A percentile compares a stretch with the other conserved stretches of the same genome.
Evolutionary conservation across 1,139 yeast species (phyloP).

Genomic region (Tardiomyces depauwii): DNA sequence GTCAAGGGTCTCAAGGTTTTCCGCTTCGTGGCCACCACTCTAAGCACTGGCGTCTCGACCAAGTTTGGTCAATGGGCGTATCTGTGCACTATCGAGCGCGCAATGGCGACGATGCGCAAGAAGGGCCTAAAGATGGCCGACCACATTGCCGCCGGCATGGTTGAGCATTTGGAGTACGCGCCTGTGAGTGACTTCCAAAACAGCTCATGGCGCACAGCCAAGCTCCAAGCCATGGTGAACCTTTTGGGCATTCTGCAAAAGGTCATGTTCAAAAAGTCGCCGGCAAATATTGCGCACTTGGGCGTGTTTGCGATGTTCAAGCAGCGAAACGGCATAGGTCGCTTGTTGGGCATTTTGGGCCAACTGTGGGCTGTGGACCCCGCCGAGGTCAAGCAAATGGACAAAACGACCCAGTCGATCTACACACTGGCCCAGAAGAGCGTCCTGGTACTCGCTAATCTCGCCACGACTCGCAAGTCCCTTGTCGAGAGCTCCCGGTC

Average conservation of each 20-base stretch:
- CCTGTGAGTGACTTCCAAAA: background rate
- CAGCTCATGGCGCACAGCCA: conserved; percentile 2
- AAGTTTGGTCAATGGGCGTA: conserved; percentile 19
- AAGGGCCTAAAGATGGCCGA: conserved; percentile 20
- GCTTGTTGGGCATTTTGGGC: conserved; percentile 15
- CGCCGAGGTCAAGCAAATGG: conserved; percentile 3
- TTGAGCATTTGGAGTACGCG: conserved; percentile 13
- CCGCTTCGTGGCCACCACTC: conserved; percentile 19
- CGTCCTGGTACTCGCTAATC: conserved; percentile 12
- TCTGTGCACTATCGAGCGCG: conserved; percentile 15
- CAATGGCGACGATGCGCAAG: conserved; percentile 7
- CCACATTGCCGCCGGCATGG: conserved; percentile 18
- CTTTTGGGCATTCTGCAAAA: conserved; percentile 13
- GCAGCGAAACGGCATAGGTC: conserved; percentile 21
- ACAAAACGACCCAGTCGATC: conserved; percentile 6
- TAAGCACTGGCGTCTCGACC: conserved; percentile 18
- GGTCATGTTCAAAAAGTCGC: conserved; percentile 13
- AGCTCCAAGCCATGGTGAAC: conserved; percentile 10
- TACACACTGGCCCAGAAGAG: conserved; percentile 11
- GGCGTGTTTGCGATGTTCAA: conserved; percentile 23
- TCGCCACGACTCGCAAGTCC: conserved; percentile 13
- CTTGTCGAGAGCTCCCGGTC: conserved; percentile 13
- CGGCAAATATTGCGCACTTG: conserved; percentile 4
- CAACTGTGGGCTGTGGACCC: conserved; percentile 8
- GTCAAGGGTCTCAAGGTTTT: conserved; percentile 16